phyloP scores from a whole-genome alignment of 352 stramenopile species.

The Pythium aquatile region DNA sequence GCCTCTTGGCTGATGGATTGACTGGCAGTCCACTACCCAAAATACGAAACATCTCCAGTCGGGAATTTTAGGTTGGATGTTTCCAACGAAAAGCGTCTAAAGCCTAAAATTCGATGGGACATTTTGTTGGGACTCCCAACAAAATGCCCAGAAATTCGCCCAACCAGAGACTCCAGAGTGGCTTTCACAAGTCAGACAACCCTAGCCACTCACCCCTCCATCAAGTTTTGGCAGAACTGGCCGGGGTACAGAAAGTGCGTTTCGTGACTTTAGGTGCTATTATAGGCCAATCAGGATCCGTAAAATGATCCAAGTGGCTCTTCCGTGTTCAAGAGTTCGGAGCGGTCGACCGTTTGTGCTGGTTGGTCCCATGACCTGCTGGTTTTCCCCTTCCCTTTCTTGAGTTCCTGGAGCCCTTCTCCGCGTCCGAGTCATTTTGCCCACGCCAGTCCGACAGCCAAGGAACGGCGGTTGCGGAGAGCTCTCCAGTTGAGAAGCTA shows the following conservation, averaged over 20 bases:
- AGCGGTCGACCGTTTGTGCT: constrained; percentile 17
- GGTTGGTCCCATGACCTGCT: neutral
- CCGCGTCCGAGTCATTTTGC: constrained; percentile 4
- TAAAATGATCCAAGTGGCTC: neutral
- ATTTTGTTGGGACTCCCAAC: too few relatives aligned
- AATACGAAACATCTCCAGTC: neutral
- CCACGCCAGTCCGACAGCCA: neutral
- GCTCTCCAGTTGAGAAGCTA: neutral
- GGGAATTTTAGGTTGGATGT: neutral
- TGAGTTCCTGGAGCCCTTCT: constrained; percentile 2
- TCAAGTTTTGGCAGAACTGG: constrained; percentile 11
- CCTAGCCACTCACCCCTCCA: constrained; percentile 3
- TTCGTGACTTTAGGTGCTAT: constrained; percentile 4
- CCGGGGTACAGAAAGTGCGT: neutral
- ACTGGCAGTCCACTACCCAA: too few relatives aligned
- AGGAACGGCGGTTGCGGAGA: neutral
- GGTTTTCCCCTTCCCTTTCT: constrained; percentile 1
- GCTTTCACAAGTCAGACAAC: neutral
- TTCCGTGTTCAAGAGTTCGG: constrained; percentile 23
- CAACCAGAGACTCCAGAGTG: neutral
- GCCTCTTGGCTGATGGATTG: too few relatives aligned
- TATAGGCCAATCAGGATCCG: constrained; percentile 13
- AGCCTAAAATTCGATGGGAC: too few relatives aligned
- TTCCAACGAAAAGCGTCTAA: too few relatives aligned
- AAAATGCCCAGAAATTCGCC: too few relatives aligned